A percentile compares a stretch with the other conserved stretches of the same genome.
Conservation (phyloP, 2,329 filamentous ascomycete genomes). For the Metarhizium anisopliae region DNA sequence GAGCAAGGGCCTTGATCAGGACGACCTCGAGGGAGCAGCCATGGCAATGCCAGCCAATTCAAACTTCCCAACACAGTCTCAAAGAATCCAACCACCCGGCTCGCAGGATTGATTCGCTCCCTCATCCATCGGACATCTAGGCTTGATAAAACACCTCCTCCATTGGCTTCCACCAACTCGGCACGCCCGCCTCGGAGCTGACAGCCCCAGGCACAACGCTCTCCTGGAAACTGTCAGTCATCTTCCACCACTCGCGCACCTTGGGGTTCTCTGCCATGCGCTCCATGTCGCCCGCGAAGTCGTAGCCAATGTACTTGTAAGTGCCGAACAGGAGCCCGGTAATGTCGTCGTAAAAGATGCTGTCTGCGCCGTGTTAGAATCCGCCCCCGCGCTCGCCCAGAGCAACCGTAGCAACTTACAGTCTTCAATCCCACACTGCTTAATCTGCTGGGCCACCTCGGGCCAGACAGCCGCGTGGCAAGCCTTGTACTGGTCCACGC, state of each 20-base stretch:
- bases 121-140: conserved; percentile 19
- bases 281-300: conserved; percentile 68
- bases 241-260: conserved; percentile 70
- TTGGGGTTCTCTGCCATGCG: conserved; percentile 64
- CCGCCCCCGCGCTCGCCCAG: background rate
- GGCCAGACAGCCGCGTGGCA: conserved; percentile 70
- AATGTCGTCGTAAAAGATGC: conserved; percentile 59
- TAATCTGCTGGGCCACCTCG: conserved; percentile 67
- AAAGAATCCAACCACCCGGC: background rate
- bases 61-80: too few species aligned
- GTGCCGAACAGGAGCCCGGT: conserved; percentile 60
- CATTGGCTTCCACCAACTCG: conserved; percentile 59
- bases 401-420: conserved; percentile 37
- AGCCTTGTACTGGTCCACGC: conserved; percentile 60
- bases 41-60: too few species aligned
- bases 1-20: too few species aligned
- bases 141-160: conserved; percentile 61
- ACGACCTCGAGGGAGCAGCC: too few species aligned
- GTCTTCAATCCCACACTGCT: conserved; percentile 64
- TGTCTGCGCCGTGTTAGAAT: conserved; percentile 39
- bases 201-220: conserved; percentile 50
- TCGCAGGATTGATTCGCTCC: background rate
- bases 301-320: conserved; percentile 70
- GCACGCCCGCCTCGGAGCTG: conserved; percentile 48
- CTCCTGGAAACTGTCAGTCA: conserved; percentile 72